Percentiles rank a stretch among this genome's conserved stretches.
phyloP scores from a whole-genome alignment of 2,329 filamentous ascomycete species.

The Aspergillus eucalypticola region DNA sequence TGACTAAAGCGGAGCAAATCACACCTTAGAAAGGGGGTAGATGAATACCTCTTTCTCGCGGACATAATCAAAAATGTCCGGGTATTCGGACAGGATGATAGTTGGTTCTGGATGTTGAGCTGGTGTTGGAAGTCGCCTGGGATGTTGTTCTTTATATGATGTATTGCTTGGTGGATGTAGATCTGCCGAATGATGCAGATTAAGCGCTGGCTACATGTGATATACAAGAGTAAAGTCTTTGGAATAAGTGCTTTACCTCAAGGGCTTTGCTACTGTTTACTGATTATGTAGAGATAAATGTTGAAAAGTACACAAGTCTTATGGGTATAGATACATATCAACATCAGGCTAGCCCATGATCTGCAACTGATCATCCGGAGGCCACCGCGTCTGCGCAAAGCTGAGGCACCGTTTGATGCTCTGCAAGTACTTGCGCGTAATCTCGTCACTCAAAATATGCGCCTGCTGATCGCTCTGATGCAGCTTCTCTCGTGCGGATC shows the following conservation, averaged over 20 bases:
- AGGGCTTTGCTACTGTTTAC: too few relatives aligned
- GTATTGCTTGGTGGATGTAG: neutral
- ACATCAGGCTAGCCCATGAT: conserved; percentile 74
- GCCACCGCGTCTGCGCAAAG: conserved; percentile 96
- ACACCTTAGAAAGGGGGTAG: conserved; percentile 21
- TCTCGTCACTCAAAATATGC: conserved; percentile 96
- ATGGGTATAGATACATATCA: neutral
- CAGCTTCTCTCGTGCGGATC: conserved; percentile 90
- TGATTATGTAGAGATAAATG: too few relatives aligned
- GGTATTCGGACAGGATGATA: conserved; percentile 29
- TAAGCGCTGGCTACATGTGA: too few relatives aligned
- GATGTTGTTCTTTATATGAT: conserved; percentile 25
- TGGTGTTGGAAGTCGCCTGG: conserved; percentile 35
- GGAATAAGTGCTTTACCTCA: too few relatives aligned
- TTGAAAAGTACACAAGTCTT: too few relatives aligned
- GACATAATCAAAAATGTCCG: conserved; percentile 29
- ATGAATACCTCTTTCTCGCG: conserved; percentile 21
- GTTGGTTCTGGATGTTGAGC: conserved; percentile 23
- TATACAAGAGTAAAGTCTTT: too few relatives aligned
- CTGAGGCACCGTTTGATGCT: conserved; percentile 96
- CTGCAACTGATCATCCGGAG: conserved; percentile 86
- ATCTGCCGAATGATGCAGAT: too few relatives aligned
- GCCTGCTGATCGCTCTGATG: conserved; percentile 77
- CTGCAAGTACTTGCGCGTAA: conserved; percentile 92
- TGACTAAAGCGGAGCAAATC: conserved; percentile 21